Evolutionary conservation across 2,329 filamentous ascomycete genomes (phyloP), one percentile per base, ranked within the genome.

Genomic region (Alternaria triticina): DNA sequence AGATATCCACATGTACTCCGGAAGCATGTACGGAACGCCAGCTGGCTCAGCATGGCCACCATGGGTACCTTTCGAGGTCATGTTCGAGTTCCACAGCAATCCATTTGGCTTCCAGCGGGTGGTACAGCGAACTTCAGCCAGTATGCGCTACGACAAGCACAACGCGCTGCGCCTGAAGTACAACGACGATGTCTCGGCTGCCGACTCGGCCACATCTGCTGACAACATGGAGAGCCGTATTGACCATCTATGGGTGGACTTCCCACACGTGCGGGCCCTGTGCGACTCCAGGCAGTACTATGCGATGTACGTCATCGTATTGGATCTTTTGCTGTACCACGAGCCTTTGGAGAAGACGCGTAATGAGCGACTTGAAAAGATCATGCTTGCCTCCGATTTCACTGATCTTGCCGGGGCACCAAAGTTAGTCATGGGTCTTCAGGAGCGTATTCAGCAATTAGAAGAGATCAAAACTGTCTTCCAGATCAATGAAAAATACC

Each of bases 271-370:
- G 46, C 88, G 94, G 60, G 95, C 94, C n/a, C 89, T 97, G 49
- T 99, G 96, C 83, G 96, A 99, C 81, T 99, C 96, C 6, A 89
- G 91, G 43, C 95, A 99, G 80, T 99, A 99, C 82, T 99, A 97
- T 77, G 92, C 96, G 5, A 90, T 99, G 85, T 99, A 99, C 76
- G 93, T 99, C 80, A 99, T 99, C 71, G 95, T 97, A 4, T 85
- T 98, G 67, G 96, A 99, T 81, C 86, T 99, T 45, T 85, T 99
- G 55, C 90, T 99, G 79, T 99, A 98, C 82, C 97, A 89, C 75
- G 96, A 99, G 79, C 96, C 96, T 3, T 83, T 97, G 50, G 96
- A 99, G 80, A 99, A 99, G 86, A 96, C 95, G n/a, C 89, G 96
- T 62, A 97, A 87, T 73, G 96, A 99, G 82, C 89, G 93, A 36